These are phyloP conservation scores for Suhomyces choctaworum DNA, from an alignment of 1,139 yeast genomes.

Conservation along the genomic window DNA sequence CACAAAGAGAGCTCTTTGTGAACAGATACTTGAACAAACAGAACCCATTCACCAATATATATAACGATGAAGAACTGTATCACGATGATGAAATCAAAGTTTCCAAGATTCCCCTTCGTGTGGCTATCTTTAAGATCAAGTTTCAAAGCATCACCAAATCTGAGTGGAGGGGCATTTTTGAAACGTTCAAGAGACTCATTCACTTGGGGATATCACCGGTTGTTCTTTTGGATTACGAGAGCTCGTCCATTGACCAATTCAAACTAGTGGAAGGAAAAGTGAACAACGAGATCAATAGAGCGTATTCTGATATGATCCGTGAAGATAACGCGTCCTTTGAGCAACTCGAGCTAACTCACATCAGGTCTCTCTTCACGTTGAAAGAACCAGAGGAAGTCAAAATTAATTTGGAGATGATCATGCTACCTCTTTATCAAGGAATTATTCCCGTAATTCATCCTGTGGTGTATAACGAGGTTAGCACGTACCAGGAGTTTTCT, in stretches of 20 bases:
- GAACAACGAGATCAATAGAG: slow-evolving; percentile 35
- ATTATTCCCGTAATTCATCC: slow-evolving; percentile 66
- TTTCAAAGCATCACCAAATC: slow-evolving; percentile 32
- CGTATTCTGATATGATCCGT: slow-evolving; percentile 20
- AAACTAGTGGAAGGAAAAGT: slow-evolving; percentile 35
- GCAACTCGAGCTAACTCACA: slow-evolving; percentile 27
- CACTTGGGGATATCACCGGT: slow-evolving; percentile 48
- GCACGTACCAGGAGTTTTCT: slow-evolving; percentile 31
- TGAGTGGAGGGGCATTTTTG: slow-evolving; percentile 46
- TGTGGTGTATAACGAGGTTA: slow-evolving; percentile 43
- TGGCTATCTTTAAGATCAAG: slow-evolving; percentile 53
- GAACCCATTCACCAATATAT: slow-evolving; percentile 37
- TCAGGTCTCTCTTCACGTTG: slow-evolving; percentile 31
- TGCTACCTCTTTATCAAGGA: slow-evolving; percentile 46
- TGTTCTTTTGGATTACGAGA: slow-evolving; percentile 35
- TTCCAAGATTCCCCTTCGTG: slow-evolving; percentile 44
- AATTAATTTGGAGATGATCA: slow-evolving; percentile 34
- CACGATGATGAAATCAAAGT: slow-evolving; percentile 32
- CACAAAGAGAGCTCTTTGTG: slow-evolving; percentile 41
- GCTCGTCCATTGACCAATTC: slow-evolving; percentile 28
- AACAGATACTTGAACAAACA: slow-evolving; percentile 41
- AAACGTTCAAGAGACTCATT: slow-evolving; percentile 49
- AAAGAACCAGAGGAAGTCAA: slow-evolving; percentile 8
- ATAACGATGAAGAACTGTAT: slow-evolving; percentile 37
- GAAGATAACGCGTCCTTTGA: slow-evolving; percentile 19